Percentiles rank a stretch among this genome's conserved stretches.
These are phyloP conservation scores for Camellia japonica DNA, from an alignment of 148 eudicot species.

Conservation along the genomic window DNA sequence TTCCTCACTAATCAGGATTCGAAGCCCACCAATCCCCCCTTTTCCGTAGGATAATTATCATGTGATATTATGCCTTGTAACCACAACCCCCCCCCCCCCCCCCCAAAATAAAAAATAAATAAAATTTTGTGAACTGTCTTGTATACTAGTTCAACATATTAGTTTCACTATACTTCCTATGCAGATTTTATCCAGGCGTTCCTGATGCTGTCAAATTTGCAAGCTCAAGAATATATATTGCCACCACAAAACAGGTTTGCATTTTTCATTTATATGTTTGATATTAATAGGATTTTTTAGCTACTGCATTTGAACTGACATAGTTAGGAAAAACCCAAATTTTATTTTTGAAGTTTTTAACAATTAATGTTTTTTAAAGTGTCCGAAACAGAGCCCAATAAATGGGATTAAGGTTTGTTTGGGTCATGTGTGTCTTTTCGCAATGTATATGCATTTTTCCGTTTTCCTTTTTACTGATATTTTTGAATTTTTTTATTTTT, in stretches of 20 bases:
- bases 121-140: background rate
- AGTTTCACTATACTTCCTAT: slow-evolving; percentile 7
- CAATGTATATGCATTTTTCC: background rate
- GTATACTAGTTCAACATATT: background rate
- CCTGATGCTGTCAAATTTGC: slow-evolving; percentile 89
- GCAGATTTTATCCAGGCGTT: slow-evolving; percentile 94
- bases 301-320: background rate
- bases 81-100: too few relatives aligned
- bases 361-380: background rate
- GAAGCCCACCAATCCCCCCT: too few relatives aligned
- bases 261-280: background rate
- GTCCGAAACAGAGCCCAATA: background rate
- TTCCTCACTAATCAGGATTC: too few relatives aligned
- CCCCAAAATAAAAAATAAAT: too few relatives aligned
- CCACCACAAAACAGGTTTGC: slow-evolving; percentile 92
- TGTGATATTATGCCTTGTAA: too few relatives aligned
- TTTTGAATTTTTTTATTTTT: slow-evolving; percentile 5
- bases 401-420: background rate
- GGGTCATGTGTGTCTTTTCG: background rate
- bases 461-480: background rate
- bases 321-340: background rate
- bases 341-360: background rate
- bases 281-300: background rate
- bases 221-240: slow-evolving; percentile 83
- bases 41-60: too few relatives aligned